These are phyloP conservation scores for Cadophora sp. DNA, from an alignment of 2,329 filamentous ascomycete genomes.

Conservation along the genomic window DNA sequence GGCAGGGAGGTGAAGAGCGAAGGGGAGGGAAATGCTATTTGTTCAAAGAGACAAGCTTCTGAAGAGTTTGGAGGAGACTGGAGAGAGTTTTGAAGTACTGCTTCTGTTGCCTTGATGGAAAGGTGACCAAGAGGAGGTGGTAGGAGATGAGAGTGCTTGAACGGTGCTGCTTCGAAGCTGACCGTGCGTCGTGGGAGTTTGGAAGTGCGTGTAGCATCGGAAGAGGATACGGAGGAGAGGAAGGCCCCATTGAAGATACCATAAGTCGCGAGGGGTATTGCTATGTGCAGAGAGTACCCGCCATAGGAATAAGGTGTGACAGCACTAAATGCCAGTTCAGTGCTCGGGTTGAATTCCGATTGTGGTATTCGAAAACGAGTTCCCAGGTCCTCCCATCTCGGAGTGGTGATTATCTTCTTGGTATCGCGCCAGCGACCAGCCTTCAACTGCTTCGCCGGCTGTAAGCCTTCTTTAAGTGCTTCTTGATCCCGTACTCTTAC, in stretches of 20 bases:
- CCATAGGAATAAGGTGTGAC: not conserved
- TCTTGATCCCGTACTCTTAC: not conserved
- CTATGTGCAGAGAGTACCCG: not conserved
- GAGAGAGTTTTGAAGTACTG: not conserved
- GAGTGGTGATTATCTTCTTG: slow-evolving; percentile 2
- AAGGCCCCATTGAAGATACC: not conserved
- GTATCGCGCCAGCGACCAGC: not conserved
- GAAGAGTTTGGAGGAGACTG: not conserved
- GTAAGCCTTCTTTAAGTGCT: not conserved
- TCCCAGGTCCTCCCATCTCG: not conserved
- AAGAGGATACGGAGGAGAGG: not conserved
- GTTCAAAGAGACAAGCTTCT: not conserved
- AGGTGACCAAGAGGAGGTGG: too few relatives aligned
- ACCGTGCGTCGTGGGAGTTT: not conserved
- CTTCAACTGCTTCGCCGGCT: not conserved
- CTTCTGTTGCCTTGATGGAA: too few relatives aligned
- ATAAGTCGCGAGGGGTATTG: not conserved
- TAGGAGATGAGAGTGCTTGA: too few relatives aligned
- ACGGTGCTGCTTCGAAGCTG: not conserved
- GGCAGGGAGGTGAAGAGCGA: slow-evolving; percentile 40
- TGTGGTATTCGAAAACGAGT: not conserved
- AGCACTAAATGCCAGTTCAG: not conserved
- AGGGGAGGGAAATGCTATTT: not conserved
- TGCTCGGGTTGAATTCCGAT: not conserved
- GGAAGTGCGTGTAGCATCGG: not conserved